These are phyloP conservation scores for Pleurotus sapidus DNA, from an alignment of 768 basidiomycete genomes.

Conservation along the genomic window DNA sequence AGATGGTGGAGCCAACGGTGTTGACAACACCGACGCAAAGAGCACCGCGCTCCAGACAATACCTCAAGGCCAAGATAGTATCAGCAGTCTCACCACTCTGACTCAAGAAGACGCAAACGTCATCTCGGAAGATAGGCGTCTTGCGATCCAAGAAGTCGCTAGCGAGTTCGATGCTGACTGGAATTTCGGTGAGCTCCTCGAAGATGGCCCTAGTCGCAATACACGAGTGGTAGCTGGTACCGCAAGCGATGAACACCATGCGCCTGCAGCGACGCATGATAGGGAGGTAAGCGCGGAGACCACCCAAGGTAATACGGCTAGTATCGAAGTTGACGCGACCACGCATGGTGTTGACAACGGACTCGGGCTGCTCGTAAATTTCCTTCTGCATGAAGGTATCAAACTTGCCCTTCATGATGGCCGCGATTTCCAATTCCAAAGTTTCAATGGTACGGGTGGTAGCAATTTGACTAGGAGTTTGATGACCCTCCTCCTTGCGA, in stretches of 20 bases:
- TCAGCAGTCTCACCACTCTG: conserved; percentile 99
- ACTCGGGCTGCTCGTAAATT: conserved; percentile 98
- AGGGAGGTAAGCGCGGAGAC: conserved; percentile 90
- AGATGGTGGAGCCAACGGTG: conserved; percentile 96
- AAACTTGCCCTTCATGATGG: conserved; percentile 99
- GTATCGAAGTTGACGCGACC: conserved; percentile 98
- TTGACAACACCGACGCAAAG: conserved; percentile 98
- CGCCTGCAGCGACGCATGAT: conserved; percentile 94
- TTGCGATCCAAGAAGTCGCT: conserved; percentile 98
- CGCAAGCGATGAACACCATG: conserved; percentile 97
- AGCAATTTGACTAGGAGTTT: conserved; percentile 57
- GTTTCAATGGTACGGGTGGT: conserved; percentile 95
- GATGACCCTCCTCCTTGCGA: conserved; percentile 71
- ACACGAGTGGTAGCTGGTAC: conserved; percentile 97
- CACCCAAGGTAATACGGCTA: conserved; percentile 89
- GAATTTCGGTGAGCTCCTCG: conserved; percentile 98
- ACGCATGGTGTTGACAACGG: conserved; percentile 99
- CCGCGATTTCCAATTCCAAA: conserved; percentile 97
- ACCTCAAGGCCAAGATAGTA: conserved; percentile 92
- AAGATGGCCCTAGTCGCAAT: conserved; percentile 96
- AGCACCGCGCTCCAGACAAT: conserved; percentile 95
- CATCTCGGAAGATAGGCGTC: conserved; percentile 99
- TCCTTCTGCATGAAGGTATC: conserved; percentile 99
- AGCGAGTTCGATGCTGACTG: conserved; percentile 94
- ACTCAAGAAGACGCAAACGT: conserved; percentile 93